Conservation (phyloP, 805 yeast species). For the Candida ipomoeae region DNA sequence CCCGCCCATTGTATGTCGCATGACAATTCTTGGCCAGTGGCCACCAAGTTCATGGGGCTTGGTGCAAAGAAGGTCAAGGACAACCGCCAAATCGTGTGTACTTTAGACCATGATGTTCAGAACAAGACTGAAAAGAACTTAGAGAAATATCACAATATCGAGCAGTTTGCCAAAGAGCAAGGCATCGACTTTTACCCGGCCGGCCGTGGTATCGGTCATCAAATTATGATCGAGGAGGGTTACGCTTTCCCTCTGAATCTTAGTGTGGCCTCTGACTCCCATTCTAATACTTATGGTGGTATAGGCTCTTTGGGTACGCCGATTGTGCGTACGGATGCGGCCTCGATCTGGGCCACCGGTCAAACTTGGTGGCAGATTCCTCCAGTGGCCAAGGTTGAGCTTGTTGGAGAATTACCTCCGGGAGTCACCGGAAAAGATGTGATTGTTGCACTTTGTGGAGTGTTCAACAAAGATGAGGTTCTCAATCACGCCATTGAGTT, state of each 20-base stretch:
- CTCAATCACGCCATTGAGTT: slow-evolving; percentile 92
- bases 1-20: slow-evolving; percentile 99
- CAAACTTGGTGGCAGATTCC: slow-evolving; percentile 99
- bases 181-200: slow-evolving; percentile 98
- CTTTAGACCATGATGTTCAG: slow-evolving; percentile 97
- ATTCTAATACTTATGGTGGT: slow-evolving; percentile 97
- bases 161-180: slow-evolving; percentile 82
- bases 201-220: slow-evolving; percentile 98
- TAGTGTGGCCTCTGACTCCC: slow-evolving; percentile 97
- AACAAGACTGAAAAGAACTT: slow-evolving; percentile 86
- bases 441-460: slow-evolving; percentile 92
- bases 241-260: slow-evolving; percentile 92
- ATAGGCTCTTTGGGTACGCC: slow-evolving; percentile 95
- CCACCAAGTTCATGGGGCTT: slow-evolving; percentile 89
- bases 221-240: slow-evolving; percentile 98
- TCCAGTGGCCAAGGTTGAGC: slow-evolving; percentile 92
- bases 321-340: slow-evolving; percentile 97
- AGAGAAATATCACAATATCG: slow-evolving; percentile 82
- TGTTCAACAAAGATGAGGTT: slow-evolving; percentile 88
- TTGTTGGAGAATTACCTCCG: slow-evolving; percentile 71
- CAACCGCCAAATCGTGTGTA: slow-evolving; percentile 89
- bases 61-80: slow-evolving; percentile 84
- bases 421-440: slow-evolving; percentile 97
- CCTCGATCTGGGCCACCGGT: slow-evolving; percentile 99
- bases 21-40: slow-evolving; percentile 99